phyloP scores from a whole-genome alignment of 1,139 yeast species.

The Meyerozyma guilliermondii region DNA sequence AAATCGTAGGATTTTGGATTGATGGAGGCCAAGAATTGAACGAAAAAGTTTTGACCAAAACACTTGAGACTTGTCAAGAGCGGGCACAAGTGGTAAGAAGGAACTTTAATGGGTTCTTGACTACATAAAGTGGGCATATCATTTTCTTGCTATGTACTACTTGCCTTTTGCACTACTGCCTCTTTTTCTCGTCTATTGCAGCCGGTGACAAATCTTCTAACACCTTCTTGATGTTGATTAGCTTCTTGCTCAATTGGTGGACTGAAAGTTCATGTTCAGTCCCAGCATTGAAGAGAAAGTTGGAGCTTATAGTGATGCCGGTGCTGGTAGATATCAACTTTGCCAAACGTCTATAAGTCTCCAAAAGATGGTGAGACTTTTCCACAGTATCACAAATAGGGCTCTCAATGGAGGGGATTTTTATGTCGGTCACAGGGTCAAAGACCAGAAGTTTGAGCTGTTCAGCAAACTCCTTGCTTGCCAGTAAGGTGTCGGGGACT shows the following conservation, averaged over 20 bases:
- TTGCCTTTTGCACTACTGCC: neutral
- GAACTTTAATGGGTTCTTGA: conserved; percentile 36
- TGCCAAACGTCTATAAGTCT: conserved; percentile 29
- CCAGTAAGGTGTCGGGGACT: conserved; percentile 22
- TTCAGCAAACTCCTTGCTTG: conserved; percentile 23
- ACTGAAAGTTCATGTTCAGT: conserved; percentile 27
- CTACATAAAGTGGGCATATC: conserved; percentile 5
- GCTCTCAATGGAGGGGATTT: conserved; percentile 21
- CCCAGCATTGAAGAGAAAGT: conserved; percentile 34
- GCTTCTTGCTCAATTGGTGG: conserved; percentile 32
- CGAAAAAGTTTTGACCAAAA: conserved; percentile 22
- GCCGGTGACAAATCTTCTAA: conserved; percentile 39
- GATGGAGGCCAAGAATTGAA: conserved; percentile 32
- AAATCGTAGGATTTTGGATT: conserved; percentile 53
- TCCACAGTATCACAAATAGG: conserved; percentile 24
- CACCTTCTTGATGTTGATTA: conserved; percentile 37
- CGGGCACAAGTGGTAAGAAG: conserved; percentile 42
- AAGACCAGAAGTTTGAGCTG: conserved; percentile 26
- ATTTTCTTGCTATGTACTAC: neutral
- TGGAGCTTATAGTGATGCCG: conserved; percentile 33
- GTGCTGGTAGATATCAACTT: conserved; percentile 33
- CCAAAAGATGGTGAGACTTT: conserved; percentile 25
- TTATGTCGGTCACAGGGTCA: conserved; percentile 19
- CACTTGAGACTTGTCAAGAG: conserved; percentile 35
- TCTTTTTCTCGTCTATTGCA: conserved; percentile 16